Evolutionary conservation across 164 flowering plant species (phyloP).

Genomic region (Taxillus chinensis): DNA sequence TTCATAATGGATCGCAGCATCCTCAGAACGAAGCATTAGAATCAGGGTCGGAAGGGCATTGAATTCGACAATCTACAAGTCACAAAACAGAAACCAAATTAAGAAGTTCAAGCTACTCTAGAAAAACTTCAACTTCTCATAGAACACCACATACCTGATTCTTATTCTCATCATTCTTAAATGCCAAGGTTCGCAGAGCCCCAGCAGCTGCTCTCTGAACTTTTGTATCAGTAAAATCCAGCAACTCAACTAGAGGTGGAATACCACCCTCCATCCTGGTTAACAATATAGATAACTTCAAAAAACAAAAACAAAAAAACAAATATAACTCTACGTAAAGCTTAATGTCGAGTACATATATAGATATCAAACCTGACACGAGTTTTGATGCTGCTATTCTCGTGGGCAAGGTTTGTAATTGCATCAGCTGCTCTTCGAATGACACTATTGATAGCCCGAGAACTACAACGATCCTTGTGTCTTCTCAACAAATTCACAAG

Average conservation of each 20-base stretch:
- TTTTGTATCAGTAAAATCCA: constrained; percentile 75
- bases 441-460: constrained; percentile 79
- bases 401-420: constrained; percentile 96
- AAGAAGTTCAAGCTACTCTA: neutral
- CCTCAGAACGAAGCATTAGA: constrained; percentile 90
- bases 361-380: constrained; percentile 66
- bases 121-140: constrained; percentile 3
- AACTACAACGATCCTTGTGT: constrained; percentile 36
- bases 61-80: constrained; percentile 87
- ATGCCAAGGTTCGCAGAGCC: constrained; percentile 87
- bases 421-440: constrained; percentile 98
- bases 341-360: constrained; percentile 2
- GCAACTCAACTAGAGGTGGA: constrained; percentile 96
- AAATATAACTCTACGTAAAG: neutral
- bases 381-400: constrained; percentile 84
- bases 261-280: constrained; percentile 91
- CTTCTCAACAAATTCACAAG: constrained; percentile 75
- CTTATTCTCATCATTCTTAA: constrained; percentile 96
- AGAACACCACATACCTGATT: constrained; percentile 50
- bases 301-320: neutral
- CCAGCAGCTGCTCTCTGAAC: constrained; percentile 99
- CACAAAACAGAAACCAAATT: constrained; percentile 1
- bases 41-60: constrained; percentile 92
- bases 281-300: constrained; percentile 6
- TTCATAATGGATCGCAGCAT: constrained; percentile 94